These are phyloP conservation scores for Entrophospora sp. DNA, from an alignment of 192 early-diverging fungal species.

Conservation along the genomic window DNA sequence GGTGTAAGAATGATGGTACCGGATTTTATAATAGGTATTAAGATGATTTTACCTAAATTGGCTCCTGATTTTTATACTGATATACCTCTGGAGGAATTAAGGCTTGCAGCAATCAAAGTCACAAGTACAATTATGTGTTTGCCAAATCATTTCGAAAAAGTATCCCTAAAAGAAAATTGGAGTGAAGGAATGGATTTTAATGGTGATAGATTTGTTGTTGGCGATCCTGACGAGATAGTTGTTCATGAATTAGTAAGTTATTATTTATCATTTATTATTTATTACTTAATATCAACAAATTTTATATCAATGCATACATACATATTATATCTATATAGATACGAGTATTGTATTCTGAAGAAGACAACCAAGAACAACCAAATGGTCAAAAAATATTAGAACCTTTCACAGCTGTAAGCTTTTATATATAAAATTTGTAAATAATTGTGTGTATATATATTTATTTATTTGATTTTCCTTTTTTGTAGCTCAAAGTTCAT, in stretches of 20 bases:
- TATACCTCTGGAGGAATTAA: slow-evolving; percentile 53
- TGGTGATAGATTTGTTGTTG: slow-evolving; percentile 26
- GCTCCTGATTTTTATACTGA: slow-evolving; percentile 25
- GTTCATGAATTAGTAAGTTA: slow-evolving; percentile 42
- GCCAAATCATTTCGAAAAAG: slow-evolving; percentile 61
- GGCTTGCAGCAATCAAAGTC: slow-evolving; percentile 56
- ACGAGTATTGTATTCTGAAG: slow-evolving; percentile 34
- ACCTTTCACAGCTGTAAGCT: slow-evolving; percentile 31
- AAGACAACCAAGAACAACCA: slow-evolving; percentile 21
- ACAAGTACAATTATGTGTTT: slow-evolving; percentile 55
- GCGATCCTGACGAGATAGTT: slow-evolving; percentile 38
- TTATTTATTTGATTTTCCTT: background rate
- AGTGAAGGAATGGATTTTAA: slow-evolving; percentile 32
- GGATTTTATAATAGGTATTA: slow-evolving; percentile 60
- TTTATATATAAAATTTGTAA: background rate
- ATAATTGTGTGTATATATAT: background rate
- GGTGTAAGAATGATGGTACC: slow-evolving; percentile 67
- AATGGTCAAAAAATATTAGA: slow-evolving; percentile 20
- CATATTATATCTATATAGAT: slow-evolving; percentile 23
- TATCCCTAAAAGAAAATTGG: slow-evolving; percentile 46
- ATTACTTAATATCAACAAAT: no score
- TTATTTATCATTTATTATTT: background rate
- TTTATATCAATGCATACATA: no score
- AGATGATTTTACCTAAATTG: slow-evolving; percentile 48
- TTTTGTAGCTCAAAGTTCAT: slow-evolving; percentile 53